Base-by-base conservation (phyloP, 805 yeast genomes). In the Candida yuanshanica region DNA sequence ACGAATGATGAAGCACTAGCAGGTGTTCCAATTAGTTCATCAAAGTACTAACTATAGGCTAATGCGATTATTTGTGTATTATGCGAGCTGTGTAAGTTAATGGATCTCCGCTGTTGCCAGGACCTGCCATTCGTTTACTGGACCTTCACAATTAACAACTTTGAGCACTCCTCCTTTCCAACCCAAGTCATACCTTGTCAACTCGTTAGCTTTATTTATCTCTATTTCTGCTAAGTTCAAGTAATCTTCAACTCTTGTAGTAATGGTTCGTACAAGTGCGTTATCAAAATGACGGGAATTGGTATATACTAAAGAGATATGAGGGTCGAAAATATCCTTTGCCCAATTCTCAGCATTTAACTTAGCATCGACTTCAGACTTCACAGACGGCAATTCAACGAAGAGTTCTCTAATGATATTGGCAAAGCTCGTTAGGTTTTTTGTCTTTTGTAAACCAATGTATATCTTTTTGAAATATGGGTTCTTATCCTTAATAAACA, bases 1-100 rank as follows among this genome's bases (percentile, higher is more conserved):
- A 91, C 87, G 33, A 82, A 87, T 61, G 75, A 77, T 41, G 77
- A 74, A n/a, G 96, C 96, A 2, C 65, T 86, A 31, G 65, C 70
- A 17, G 87, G 84, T 21, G 86, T 83, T 31, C 55, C 59, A 17
- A 52, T 60, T 8, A 44, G 46, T 5, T 38, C 54, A 17, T 50
- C 56, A 4, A 52, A 56, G 41, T 56, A 52, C 37, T 52, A 44
- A 26, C 10, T 22, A 23, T 11, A 12, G 17, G 7, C 13, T 14
- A 17, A 20, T 17, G 24, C 9, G 21, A 16, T 33, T 23, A 17
- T 18, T n/a, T 17, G 22, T 31, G 14, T 17, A 17, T 31, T 17
- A 17, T 16, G 7, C 6, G 11, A 7, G n/a, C 17, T n/a, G 29
- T 21, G 23, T 17, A 23, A 13, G 13, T 41, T 24, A 53, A 38